Evolutionary conservation across 352 stramenopile species (phyloP), one percentile per base, ranked within the genome.

Genomic region (Phytophthora idaei): DNA sequence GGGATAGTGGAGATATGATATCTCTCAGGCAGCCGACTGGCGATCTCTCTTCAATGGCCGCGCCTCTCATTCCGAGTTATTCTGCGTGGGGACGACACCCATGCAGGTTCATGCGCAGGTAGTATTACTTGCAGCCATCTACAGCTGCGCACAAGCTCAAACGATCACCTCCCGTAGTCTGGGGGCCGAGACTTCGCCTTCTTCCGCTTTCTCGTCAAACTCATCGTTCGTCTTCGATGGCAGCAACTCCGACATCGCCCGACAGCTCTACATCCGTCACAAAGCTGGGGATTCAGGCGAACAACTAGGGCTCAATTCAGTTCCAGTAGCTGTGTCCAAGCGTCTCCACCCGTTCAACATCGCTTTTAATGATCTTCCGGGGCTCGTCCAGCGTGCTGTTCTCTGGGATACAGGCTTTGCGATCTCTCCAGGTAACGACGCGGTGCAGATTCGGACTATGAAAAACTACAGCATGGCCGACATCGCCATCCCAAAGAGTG

Each of bases 361-460:
- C 25, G 8, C 27, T 39, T 79, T 71, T 44, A 17, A 44, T n/a
- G 42, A 57, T 25, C 67, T 79, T 9, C 68, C 64, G 2, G 70
- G 66, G 11, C 52, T 77, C 1, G 60, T 76, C 10, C 74, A 82
- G 36, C 63, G 67, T 11, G 74, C 71, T 0, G 44, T 79, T 21
- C 64, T 82, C 11, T 82, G 74, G 74, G 74, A 82, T 36, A 57
- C 67, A 12, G 74, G 74, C 48, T 77, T 74, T 31, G 69, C 49
- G 3, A 47, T 67, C 39, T 73, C 64, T 8, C 58, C 64, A 12
- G 14, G 27, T 11, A 60, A 67, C 44, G 44, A 71, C 9, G 36
- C 59, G 1, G 37, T 77, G 11, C 60, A 71, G 41, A 62, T 78
- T 2, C 67, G 59, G 70, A 54, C 67, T 1, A 44, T 77, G 52